A percentile compares a stretch with the other conserved stretches of the same genome.
phyloP scores from a whole-genome alignment of 176 grass and related monocot species.

The Ensete glaucum region DNA sequence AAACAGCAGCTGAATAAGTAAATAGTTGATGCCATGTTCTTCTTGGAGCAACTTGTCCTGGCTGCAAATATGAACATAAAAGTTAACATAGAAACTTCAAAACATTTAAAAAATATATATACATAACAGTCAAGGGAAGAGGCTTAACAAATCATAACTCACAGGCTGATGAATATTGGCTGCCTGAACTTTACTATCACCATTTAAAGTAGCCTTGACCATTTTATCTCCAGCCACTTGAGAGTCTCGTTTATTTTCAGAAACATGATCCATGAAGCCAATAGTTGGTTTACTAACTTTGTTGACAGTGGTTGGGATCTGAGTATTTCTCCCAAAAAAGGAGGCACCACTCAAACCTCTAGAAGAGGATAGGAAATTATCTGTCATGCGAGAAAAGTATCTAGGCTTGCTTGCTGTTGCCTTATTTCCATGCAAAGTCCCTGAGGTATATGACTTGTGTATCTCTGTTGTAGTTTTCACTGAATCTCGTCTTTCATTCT shows the following conservation, averaged over 20 bases:
- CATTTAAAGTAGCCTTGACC: background rate
- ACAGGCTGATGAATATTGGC: conserved; percentile 12
- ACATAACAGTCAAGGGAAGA: background rate
- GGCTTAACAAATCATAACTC: background rate
- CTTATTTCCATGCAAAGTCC: conserved; percentile 5
- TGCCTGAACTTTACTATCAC: background rate
- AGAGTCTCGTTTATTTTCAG: conserved; percentile 6
- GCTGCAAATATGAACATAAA: background rate
- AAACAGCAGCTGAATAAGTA: background rate
- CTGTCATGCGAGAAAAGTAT: conserved; percentile 14
- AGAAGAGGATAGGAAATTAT: conserved; percentile 7
- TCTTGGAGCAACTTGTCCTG: background rate
- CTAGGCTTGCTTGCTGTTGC: background rate
- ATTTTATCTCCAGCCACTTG: conserved; percentile 1
- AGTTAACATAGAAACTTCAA: background rate
- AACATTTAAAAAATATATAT: background rate
- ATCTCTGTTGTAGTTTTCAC: background rate
- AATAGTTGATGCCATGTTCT: conserved; percentile 21
- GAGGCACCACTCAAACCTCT: conserved; percentile 8
- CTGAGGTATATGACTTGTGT: background rate
- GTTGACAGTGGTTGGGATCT: conserved; percentile 1
- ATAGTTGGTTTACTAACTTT: conserved; percentile 7
- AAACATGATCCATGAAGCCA: conserved; percentile 9
- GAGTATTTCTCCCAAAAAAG: conserved; percentile 16
- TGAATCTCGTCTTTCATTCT: conserved; percentile 6